phyloP scores from a whole-genome alignment of 371 early-diverging fungal species.

The Batkoa obscura region DNA sequence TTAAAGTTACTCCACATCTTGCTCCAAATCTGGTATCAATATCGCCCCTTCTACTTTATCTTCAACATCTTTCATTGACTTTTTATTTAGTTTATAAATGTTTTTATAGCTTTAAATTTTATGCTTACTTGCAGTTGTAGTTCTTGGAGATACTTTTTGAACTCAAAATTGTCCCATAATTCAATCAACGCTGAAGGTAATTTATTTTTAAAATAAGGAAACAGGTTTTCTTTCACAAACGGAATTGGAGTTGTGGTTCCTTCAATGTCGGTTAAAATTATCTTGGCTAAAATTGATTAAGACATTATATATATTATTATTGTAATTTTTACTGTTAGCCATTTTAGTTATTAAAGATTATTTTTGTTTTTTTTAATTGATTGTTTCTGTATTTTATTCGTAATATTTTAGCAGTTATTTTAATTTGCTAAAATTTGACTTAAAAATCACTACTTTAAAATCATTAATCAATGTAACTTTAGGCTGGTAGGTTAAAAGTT shows the following conservation, averaged over 20 bases:
- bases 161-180: slow-evolving; percentile 37
- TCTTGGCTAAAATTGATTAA: slow-evolving; percentile 9
- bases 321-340: no score
- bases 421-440: no score
- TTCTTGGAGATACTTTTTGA: slow-evolving; percentile 32
- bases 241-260: slow-evolving; percentile 93
- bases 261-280: slow-evolving; percentile 70
- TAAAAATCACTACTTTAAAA: no score
- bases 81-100: slow-evolving; percentile 1
- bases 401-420: no score
- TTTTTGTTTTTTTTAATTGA: no score
- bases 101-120: background rate
- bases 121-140: slow-evolving; percentile 48
- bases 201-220: slow-evolving; percentile 54
- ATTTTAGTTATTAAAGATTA: no score
- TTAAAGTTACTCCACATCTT: background rate
- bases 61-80: background rate
- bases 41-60: background rate
- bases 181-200: slow-evolving; percentile 38
- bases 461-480: no score
- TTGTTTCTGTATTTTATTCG: no score
- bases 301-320: no score
- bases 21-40: background rate
- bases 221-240: slow-evolving; percentile 81
- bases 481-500: no score